These are phyloP conservation scores for Trichoderma erinaceum DNA, from an alignment of 495 filamentous ascomycete species.

Conservation along the genomic window DNA sequence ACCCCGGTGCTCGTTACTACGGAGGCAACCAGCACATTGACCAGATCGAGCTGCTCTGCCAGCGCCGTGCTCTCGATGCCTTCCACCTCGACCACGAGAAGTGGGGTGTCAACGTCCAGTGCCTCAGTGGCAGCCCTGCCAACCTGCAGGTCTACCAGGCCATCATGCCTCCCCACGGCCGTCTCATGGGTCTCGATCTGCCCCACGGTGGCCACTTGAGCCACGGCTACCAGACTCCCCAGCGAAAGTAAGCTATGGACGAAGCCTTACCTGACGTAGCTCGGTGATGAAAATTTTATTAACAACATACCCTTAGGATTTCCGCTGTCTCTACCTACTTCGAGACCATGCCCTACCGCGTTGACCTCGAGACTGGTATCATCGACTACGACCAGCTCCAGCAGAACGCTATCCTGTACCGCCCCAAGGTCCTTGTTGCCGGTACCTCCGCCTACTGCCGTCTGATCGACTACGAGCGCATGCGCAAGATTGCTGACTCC, in stretches of 20 bases:
- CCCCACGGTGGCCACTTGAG: constrained; percentile 97
- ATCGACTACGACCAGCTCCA: constrained; percentile 95
- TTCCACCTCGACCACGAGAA: constrained; percentile 80
- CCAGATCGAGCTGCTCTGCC: constrained; percentile 90
- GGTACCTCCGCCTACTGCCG: constrained; percentile 99
- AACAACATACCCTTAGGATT: constrained; percentile 39
- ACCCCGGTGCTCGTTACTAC: constrained; percentile 97
- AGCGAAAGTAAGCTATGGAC: constrained; percentile 62
- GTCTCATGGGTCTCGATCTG: constrained; percentile 95
- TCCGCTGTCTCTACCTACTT: constrained; percentile 93
- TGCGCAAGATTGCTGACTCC: constrained; percentile 93
- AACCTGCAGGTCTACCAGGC: constrained; percentile 99
- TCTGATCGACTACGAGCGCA: constrained; percentile 91
- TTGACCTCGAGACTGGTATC: constrained; percentile 85
- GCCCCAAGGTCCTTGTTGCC: constrained; percentile 91
- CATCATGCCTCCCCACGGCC: constrained; percentile 92
- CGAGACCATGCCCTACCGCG: constrained; percentile 89
- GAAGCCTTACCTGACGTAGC: not conserved
- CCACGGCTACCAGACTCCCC: constrained; percentile 95
- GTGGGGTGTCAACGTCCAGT: constrained; percentile 99
- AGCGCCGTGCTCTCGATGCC: constrained; percentile 86
- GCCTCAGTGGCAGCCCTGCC: constrained; percentile 83
- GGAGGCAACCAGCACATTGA: constrained; percentile 99
- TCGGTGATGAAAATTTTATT: not conserved
- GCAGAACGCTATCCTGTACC: constrained; percentile 87